phyloP scores from a whole-genome alignment of 106 monocot species.

The Allium fistulosum region DNA sequence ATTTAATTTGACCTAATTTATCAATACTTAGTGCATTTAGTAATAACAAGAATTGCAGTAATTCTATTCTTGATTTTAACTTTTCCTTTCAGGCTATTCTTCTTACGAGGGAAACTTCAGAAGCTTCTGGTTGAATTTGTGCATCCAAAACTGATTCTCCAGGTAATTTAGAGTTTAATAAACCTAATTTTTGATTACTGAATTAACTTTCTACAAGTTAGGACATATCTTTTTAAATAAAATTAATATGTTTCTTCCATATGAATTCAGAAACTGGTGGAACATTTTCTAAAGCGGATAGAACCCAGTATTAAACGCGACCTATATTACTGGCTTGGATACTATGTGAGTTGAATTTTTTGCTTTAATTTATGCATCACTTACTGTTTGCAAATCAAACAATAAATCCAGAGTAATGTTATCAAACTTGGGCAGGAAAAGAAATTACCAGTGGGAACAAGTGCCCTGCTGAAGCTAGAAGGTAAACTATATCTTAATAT shows the following conservation, averaged over 20 bases:
- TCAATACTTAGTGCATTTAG: too few relatives aligned
- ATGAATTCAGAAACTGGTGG: slow-evolving; percentile 36
- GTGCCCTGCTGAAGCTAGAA: slow-evolving; percentile 27
- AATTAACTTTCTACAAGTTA: too few relatives aligned
- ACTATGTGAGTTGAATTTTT: slow-evolving; percentile 32
- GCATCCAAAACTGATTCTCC: slow-evolving; percentile 35
- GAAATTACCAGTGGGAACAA: slow-evolving; percentile 23
- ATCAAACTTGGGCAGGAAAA: slow-evolving; percentile 13
- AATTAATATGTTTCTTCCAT: neutral
- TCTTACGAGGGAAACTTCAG: slow-evolving; percentile 22
- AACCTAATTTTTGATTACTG: too few relatives aligned
- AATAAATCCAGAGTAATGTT: neutral
- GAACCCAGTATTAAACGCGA: slow-evolving; percentile 26
- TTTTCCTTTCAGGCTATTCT: slow-evolving; percentile 14
- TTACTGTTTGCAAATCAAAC: too few relatives aligned
- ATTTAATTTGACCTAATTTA: too few relatives aligned
- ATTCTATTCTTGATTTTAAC: neutral
- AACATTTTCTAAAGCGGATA: slow-evolving; percentile 33
- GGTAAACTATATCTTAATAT: slow-evolving; percentile 7
- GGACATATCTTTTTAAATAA: too few relatives aligned
- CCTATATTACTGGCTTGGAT: slow-evolving; percentile 46
- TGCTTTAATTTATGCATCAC: neutral
- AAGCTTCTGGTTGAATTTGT: slow-evolving; percentile 36
- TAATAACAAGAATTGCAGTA: too few relatives aligned
- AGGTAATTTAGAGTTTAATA: slow-evolving; percentile 8